Conservation (phyloP, 768 basidiomycete species). For the Cystobasidium onofrii region DNA sequence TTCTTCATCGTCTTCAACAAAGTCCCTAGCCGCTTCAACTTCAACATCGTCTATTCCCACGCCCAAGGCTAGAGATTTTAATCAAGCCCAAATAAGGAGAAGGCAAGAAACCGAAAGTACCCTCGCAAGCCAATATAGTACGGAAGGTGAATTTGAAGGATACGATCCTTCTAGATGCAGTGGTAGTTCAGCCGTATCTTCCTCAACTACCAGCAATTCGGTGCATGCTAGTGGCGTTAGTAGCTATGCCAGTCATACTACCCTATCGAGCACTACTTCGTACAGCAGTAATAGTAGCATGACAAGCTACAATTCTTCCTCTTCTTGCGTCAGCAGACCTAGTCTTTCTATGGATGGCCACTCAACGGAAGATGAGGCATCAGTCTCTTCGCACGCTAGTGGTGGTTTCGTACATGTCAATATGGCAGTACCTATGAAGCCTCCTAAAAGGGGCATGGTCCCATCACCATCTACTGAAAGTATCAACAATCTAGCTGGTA, state of each 20-base stretch:
- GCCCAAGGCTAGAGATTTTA: neutral
- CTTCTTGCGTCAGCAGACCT: neutral
- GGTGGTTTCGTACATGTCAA: neutral
- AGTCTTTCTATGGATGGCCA: constrained; percentile 7
- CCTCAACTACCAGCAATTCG: neutral
- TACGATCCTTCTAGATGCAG: neutral
- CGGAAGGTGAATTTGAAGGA: neutral
- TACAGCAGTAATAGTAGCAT: neutral
- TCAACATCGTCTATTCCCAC: neutral
- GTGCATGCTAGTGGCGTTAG: neutral
- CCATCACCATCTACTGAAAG: neutral
- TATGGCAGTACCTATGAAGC: neutral
- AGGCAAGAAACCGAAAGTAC: neutral
- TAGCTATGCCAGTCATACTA: neutral
- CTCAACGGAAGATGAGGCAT: neutral
- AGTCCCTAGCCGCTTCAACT: neutral
- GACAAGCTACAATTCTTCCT: neutral
- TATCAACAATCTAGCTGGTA: neutral
- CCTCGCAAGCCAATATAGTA: constrained; percentile 2
- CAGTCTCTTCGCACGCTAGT: neutral
- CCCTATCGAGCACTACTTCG: neutral
- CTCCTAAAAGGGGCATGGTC: neutral
- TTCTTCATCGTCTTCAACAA: neutral
- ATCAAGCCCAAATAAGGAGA: neutral
- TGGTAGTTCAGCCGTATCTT: neutral